Evolutionary conservation across 768 basidiomycete genomes (phyloP), one percentile per base, ranked within the genome.

Genomic region (Gelatoporia subvermispora): DNA sequence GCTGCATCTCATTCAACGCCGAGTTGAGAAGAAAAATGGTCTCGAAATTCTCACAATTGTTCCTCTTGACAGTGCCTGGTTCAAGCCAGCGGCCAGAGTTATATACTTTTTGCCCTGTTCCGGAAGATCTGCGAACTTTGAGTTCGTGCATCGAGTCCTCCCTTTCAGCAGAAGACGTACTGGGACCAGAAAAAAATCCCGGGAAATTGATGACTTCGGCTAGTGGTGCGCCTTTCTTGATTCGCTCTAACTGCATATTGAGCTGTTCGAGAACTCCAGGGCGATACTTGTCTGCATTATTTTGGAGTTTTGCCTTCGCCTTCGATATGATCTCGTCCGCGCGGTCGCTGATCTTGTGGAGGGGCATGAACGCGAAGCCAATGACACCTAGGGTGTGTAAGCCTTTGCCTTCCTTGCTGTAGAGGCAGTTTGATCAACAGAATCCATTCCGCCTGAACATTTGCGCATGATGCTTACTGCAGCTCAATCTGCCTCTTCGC

Each of bases 51-150:
- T 35, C 43, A 76, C 76, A 48, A 81, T 73, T 0, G 72, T 68
- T 1, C 79, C 78, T 11, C 77, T 62, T 9, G 73, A 76, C 52
- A 77, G 69, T 2, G 67, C 66, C 42, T 79, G 72, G 46, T 75
- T 74, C n/a, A 68, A 53, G 0, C 65, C 63, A 5, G 55, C 57
- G 4, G 65, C 41, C 15, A 78, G 37, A 0, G 72, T 69, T 20
- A 74, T 39, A 53, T 79, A 79, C 17, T 60, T 66, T 55, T 73
- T 75, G 1, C 70, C 71, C 0, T 66, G 53, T 47, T 64, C 65
- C 0, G 71, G 68, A 0, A 62, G 57, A 35, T 65, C 71, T 72
- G 28, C 4, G 5, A 10, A 45, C 1, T 8, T 15, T 20, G 11
- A 49, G 41, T 18, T 31, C 3, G 2, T 18, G 31, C 24, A 22